Percentiles rank a stretch among this genome's conserved stretches.
phyloP scores from a whole-genome alignment of 2,329 filamentous ascomycete species.

The Dichotomopilus funicola region DNA sequence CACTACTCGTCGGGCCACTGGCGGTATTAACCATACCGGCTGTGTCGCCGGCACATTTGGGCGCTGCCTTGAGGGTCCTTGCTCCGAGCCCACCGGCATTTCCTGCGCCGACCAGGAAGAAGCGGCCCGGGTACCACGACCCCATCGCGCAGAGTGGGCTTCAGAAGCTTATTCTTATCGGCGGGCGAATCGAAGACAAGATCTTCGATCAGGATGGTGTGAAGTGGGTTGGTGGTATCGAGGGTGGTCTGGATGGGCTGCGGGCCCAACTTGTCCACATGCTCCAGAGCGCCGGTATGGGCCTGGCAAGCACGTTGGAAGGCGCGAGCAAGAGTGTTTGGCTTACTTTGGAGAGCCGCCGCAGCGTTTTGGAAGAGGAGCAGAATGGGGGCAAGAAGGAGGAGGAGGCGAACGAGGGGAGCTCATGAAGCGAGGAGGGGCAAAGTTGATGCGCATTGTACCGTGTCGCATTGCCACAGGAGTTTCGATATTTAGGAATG shows the following conservation, averaged over 20 bases:
- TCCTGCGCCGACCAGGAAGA: constrained; percentile 68
- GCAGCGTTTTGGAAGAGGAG: constrained; percentile 74
- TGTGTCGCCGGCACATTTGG: constrained; percentile 78
- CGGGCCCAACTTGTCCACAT: constrained; percentile 74
- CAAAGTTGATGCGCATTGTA: constrained; percentile 5
- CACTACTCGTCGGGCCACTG: constrained; percentile 74
- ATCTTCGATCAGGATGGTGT: constrained; percentile 71
- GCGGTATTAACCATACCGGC: constrained; percentile 73
- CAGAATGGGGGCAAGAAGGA: constrained; percentile 29
- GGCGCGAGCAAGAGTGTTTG: constrained; percentile 75
- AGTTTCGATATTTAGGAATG: constrained; percentile 13
- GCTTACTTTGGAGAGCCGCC: constrained; percentile 78
- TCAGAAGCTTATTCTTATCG: constrained; percentile 80
- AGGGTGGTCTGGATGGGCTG: constrained; percentile 74
- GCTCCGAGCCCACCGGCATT: constrained; percentile 66
- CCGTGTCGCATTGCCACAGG: constrained; percentile 10
- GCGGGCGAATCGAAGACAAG: constrained; percentile 78
- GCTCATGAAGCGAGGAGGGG: constrained; percentile 7
- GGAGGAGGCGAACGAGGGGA: constrained; percentile 25
- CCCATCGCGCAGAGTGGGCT: constrained; percentile 70
- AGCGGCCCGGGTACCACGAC: constrained; percentile 77
- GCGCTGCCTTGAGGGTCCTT: constrained; percentile 72
- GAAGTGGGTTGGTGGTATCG: constrained; percentile 63
- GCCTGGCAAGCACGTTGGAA: constrained; percentile 72
- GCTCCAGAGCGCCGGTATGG: constrained; percentile 72